Base-by-base conservation (phyloP, 208 protist species). In the Leishmania amazonensis region DNA sequence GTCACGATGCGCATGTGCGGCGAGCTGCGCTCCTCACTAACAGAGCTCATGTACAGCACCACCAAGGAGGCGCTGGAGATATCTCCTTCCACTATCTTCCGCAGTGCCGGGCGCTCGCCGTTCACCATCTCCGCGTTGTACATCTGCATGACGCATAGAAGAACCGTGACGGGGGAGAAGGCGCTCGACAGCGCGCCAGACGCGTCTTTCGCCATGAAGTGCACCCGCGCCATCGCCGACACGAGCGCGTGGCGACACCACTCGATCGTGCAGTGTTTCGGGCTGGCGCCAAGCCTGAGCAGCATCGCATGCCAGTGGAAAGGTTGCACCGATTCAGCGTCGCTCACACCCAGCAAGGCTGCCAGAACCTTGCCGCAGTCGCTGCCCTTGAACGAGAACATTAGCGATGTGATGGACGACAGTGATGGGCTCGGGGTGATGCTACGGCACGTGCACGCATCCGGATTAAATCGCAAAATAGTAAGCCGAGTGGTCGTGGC, bases 71-170 rank as follows among this genome's bases (percentile, higher is more conserved):
- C 85, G 53, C 88, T 78, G 28, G 90, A 72, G 8, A 95, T 90
- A 75, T 96, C 92, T 8, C 92, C 90, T 77, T 96, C 91, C 3
- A 88, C 83, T 60, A 97, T 85, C 78, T 93, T 86, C 8, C 93
- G 93, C 49, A 97, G 79, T 19, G 88, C 85, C 28, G 92, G 87
- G 24, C 93, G 87, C 64, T 87, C 82, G 1, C 90, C 92, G 38
- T 90, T 81, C 45, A 96, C 90, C 77, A 95, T 88, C 85, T 97
- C 93, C 31, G 68, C 86, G 82, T 97, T 97, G 86, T 96, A 97
- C 76, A 79, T 24, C 77, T 81, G 77, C 82, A 91, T 87, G 19
- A 90, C 81, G 49, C 89, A 94, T 49, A 96, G 42, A n/a, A 88
- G 86, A 65, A 93, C n/a, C 24, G 78, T 78, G 42, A 84, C 64